Evolutionary conservation across 2,329 filamentous ascomycete species (phyloP).

Genomic region (Epichloe sp.): DNA sequence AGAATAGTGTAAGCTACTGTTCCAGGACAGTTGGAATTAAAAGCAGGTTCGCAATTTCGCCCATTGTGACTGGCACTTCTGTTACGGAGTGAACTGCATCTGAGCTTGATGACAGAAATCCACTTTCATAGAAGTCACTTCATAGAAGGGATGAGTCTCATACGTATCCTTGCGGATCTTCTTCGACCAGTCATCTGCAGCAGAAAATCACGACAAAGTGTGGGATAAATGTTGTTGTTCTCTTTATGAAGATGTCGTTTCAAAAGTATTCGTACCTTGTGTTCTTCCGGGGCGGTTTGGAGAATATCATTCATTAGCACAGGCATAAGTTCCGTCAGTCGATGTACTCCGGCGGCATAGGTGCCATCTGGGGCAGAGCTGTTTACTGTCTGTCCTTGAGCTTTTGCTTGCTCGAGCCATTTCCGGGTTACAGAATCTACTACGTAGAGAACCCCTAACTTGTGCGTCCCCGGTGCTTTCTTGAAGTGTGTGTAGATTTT

Average conservation of each 20-base stretch:
- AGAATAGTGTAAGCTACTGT: conserved; percentile 27
- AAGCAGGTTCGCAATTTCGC: conserved; percentile 10
- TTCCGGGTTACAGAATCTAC: conserved; percentile 99
- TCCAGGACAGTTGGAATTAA: conserved; percentile 7
- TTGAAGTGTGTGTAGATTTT: conserved; percentile 97
- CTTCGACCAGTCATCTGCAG: neutral
- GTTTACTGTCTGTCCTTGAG: conserved; percentile 69
- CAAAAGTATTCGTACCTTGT: conserved; percentile 68
- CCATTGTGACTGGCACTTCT: conserved; percentile 11
- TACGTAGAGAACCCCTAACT: conserved; percentile 97
- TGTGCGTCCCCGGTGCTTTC: conserved; percentile 87
- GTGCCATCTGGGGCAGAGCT: conserved; percentile 78
- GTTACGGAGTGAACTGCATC: neutral
- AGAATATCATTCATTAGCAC: conserved; percentile 92
- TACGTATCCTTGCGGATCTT: neutral
- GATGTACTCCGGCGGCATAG: conserved; percentile 86
- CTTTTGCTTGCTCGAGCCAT: conserved; percentile 93
- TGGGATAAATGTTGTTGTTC: neutral
- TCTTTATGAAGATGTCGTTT: neutral
- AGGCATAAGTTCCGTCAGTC: conserved; percentile 90
- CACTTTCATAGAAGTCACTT: neutral
- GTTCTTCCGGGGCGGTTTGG: conserved; percentile 74
- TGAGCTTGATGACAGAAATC: neutral
- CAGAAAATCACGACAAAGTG: neutral
- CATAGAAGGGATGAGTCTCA: neutral